Base-by-base conservation (phyloP, 768 basidiomycete genomes). In the Trametes maxima region DNA sequence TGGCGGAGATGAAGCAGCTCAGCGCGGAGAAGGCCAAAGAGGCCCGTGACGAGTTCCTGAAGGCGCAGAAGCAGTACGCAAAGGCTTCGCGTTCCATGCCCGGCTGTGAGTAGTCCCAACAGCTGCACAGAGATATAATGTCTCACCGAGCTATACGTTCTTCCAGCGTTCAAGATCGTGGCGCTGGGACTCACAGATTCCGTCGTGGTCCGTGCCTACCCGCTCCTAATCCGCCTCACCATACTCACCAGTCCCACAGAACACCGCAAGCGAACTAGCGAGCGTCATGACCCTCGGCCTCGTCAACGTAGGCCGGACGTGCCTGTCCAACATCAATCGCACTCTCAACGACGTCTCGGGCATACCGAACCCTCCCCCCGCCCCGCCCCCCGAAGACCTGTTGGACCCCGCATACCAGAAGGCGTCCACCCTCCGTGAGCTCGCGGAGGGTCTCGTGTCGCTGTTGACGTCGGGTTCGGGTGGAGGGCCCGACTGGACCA, bases 1-100 rank as follows among this genome's bases (percentile, higher is more conserved):
- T 25, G 11, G 54, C 33, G 42, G 42, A 55, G 11, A 55, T 55
- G 43, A 55, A 42, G 42, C 11, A 55, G 42, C 43, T 55, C 54
- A 45, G 43, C 43, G 13, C 16, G 7, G 43, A 55, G 17, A n/a
- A 19, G 14, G 12, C 28, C 14, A 33, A 55, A 5, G 4, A 44
- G 16, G 54, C 54, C 12, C 54, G 54, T 2, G 54, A 55, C 5
- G 54, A 55, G 22, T 44, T 44, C 28, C 40, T 10, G 25, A 55
- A n/a, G 16, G 42, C 28, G 7, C 54, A 45, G 33, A 7, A 14
- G 24, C 21, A 45, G 25, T 44, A 44, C 42, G 19, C 17, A 8
- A 6, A 44, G 3, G 54, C 54, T 17, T 16, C 25, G 5, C 21
- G 44, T 7, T 45, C 42, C 19, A 33, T 44, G 42, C 54, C 54